Evolutionary conservation across 805 yeast genomes (phyloP), one percentile per base, ranked within the genome.

Genomic region (Candida silvicultrix): DNA sequence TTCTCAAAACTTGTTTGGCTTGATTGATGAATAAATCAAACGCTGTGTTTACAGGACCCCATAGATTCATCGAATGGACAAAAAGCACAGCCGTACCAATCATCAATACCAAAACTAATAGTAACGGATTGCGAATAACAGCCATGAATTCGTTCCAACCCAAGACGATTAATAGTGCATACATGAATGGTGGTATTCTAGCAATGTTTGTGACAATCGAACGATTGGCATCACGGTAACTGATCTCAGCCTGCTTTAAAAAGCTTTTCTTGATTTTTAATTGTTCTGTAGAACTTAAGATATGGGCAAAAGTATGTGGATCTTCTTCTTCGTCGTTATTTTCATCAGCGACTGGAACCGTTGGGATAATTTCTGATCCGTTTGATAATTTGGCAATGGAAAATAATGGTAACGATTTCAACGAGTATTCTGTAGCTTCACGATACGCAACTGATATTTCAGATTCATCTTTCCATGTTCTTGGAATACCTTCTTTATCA

Each of bases 61-160:
- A 76, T 63, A 92, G 67, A 52, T 84, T 84, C 61, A 85, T 71
- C 46, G 74, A 75, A 59, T 86, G 83, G 48, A 89, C 74, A 43
- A 85, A 75, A 60, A 84, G 88, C 1, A 75, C 60, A 1, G 78
- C 84, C 0, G 85, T 87, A 1, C 76, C 76, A 1, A 74, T 40
- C 11, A 89, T 43, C 39, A 90, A 60, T 1, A 77, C 56, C 42
- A 89, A 62, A 6, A 85, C 71, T 52, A 90, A 80, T 54, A 85
- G 76, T n/a, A 92, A 57, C 44, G 99, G 97, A 60, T 87, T 90
- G 51, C 95, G 77, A 39, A 94, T 59, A 16, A 94, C 78, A 10
- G 94, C 84, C 85, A 89, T 77, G 54, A 94, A 83, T 70, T 94
- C 97, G 64, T 90, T 90, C 97, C 97, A 94, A 10, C 99, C 99